These are phyloP conservation scores for Aegilops sharonensis DNA, from an alignment of 176 grass and related monocot species.

Conservation along the genomic window DNA sequence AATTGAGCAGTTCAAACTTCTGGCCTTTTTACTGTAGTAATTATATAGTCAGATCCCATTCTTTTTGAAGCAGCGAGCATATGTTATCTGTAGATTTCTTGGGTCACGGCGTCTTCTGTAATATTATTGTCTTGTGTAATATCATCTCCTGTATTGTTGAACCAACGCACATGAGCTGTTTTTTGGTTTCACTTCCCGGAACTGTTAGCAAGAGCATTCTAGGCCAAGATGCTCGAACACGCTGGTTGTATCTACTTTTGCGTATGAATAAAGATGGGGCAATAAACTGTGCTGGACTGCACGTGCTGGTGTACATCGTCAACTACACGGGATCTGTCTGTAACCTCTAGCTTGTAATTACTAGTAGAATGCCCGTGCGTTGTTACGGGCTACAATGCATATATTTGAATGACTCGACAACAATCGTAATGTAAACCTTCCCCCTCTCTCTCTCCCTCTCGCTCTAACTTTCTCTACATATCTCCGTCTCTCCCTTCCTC, in stretches of 20 bases:
- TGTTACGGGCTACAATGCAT: too few species aligned
- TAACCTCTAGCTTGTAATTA: neutral
- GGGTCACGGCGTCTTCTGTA: constrained; percentile 32
- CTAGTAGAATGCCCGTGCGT: too few species aligned
- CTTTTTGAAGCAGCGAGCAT: constrained; percentile 46
- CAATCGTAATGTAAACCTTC: too few species aligned
- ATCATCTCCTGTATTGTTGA: constrained; percentile 29
- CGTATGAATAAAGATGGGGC: constrained; percentile 45
- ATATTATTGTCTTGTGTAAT: constrained; percentile 48
- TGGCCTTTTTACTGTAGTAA: constrained; percentile 50
- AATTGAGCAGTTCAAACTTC: constrained; percentile 38
- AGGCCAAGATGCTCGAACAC: constrained; percentile 35
- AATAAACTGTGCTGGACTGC: constrained; percentile 30
- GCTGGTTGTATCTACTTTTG: constrained; percentile 54
- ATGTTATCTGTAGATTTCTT: constrained; percentile 36
- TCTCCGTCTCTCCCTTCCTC: too few species aligned
- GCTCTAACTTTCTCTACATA: too few species aligned
- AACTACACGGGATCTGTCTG: neutral
- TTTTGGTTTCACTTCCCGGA: constrained; percentile 31
- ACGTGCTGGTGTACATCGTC: neutral
- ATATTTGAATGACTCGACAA: too few species aligned
- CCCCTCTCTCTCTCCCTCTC: too few species aligned
- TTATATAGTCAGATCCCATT: constrained; percentile 55
- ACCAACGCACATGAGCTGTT: constrained; percentile 16
- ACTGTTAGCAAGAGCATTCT: constrained; percentile 39